These are phyloP conservation scores for Arctium lappa DNA, from an alignment of 129 eudicot genomes.

Conservation along the genomic window DNA sequence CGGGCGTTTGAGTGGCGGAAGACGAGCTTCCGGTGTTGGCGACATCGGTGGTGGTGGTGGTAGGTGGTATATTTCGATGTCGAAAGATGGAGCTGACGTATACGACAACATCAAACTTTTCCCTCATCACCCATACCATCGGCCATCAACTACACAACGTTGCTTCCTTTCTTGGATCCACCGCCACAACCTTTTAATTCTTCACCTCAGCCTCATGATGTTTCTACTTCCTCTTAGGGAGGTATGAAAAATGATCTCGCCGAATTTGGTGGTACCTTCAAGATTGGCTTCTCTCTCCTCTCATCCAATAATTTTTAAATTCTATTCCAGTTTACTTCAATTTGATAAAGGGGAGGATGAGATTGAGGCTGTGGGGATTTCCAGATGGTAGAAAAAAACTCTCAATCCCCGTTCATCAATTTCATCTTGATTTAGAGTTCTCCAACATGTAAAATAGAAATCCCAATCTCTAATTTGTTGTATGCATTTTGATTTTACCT, in stretches of 20 bases:
- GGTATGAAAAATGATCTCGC: slow-evolving; percentile 65
- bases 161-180: slow-evolving; percentile 66
- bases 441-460: too few species aligned
- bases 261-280: slow-evolving; percentile 58
- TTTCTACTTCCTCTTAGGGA: slow-evolving; percentile 19
- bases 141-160: slow-evolving; percentile 53
- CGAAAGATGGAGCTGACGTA: slow-evolving; percentile 59
- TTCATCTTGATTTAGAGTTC: too few species aligned
- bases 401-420: too few species aligned
- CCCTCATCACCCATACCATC: slow-evolving; percentile 45
- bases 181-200: slow-evolving; percentile 34
- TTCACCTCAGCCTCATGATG: slow-evolving; percentile 19
- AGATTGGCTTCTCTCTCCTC: slow-evolving; percentile 45
- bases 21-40: slow-evolving; percentile 1
- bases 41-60: slow-evolving; percentile 9
- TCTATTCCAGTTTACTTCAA: slow-evolving; percentile 46
- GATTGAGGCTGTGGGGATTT: slow-evolving; percentile 34
- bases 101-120: slow-evolving; percentile 48
- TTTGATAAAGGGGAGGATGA: slow-evolving; percentile 24
- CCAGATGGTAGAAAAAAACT: too few species aligned
- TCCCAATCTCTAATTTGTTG: too few species aligned
- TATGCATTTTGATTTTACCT: too few species aligned
- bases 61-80: slow-evolving; percentile 52
- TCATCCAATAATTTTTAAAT: slow-evolving; percentile 49
- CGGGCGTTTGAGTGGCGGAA: slow-evolving; percentile 32